Evolutionary conservation across 768 basidiomycete species (phyloP).

Genomic region (Mycena galericulata): DNA sequence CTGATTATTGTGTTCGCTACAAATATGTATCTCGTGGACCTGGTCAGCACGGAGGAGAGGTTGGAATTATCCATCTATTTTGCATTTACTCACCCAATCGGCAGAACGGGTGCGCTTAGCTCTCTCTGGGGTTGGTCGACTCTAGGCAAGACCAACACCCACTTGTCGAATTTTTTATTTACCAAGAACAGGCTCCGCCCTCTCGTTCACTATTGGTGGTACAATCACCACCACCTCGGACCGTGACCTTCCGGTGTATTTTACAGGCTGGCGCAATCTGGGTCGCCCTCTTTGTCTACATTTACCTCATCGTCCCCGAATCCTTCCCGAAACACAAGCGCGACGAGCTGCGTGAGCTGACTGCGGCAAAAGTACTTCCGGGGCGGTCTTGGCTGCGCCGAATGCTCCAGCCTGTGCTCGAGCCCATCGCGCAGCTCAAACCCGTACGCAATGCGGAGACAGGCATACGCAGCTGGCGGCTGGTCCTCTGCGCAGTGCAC

Average conservation of each 20-base stretch:
- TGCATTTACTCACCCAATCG: neutral
- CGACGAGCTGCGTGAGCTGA: conserved; percentile 13
- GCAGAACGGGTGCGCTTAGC: conserved; percentile 20
- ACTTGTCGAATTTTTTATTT: no score
- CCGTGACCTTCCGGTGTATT: conserved; percentile 18
- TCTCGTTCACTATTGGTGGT: conserved; percentile 28
- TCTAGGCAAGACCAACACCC: neutral
- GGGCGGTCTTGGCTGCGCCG: neutral
- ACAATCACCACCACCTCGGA: conserved; percentile 18
- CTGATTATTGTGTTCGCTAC: conserved; percentile 21
- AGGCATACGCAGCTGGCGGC: conserved; percentile 14
- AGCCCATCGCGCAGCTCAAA: conserved; percentile 13
- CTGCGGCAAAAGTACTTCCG: neutral
- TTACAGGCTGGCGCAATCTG: conserved; percentile 10
- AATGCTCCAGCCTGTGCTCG: neutral
- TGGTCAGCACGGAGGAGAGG: conserved; percentile 24
- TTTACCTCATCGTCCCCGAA: conserved; percentile 17
- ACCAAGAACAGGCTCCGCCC: conserved; percentile 4
- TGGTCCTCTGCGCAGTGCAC: conserved; percentile 20
- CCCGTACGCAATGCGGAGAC: conserved; percentile 9
- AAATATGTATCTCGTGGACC: conserved; percentile 26
- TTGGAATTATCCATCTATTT: neutral
- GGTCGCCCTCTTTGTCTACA: conserved; percentile 1
- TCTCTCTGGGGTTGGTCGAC: conserved; percentile 29
- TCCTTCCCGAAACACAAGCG: conserved; percentile 29